Base-by-base conservation (phyloP, 2,329 filamentous ascomycete species). In the Arthrobotrys sphaeroides region DNA sequence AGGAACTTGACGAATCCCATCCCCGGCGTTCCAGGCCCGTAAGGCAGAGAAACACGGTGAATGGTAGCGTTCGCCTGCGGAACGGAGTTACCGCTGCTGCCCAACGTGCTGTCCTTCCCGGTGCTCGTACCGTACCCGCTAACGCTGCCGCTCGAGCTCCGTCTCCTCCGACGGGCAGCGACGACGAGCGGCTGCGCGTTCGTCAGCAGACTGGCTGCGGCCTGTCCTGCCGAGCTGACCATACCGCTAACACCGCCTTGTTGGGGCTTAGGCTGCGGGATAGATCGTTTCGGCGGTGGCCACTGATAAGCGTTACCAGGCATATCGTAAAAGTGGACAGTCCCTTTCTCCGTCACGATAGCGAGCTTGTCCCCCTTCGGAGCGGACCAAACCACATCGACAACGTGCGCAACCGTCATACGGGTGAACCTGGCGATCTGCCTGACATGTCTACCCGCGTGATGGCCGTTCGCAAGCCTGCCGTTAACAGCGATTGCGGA, bases 291-390 rank as follows among this genome's bases (percentile, higher is more conserved):
- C 43, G 89, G 90, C 22, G 93, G 92, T 42, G 94, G 94, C 94
- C 94, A 97, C 78, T 91, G 89, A 79, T 94, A 94, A 3, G 92
- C 92, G 77, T 89, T 91, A 49, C 88, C 86, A 6, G 93, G 93
- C 82, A 98, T 88, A 78, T 97, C 92, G 78, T 97, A 90, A 45
- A 98, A 88, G 83, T 99, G 95, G 9, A 97, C 90, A 6, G 95
- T 99, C n/a, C 94, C 93, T 79, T 94, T 91, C 80, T 96, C 93
- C 0, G 95, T 98, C 24, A 97, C 89, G 83, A 99, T 90, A 1
- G 94, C 94, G 40, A 96, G 84, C 72, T 91, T 90, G 81, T 96
- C 92, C 20, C 92, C 92, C 67, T 90, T 90, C 2, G 92, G 92
- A 65, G 88, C 87, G 1, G 91, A 90, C 95, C 95, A 99, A 2